Conservation (phyloP, 2,329 filamentous ascomycete species). For the Seiridium unicorne region DNA sequence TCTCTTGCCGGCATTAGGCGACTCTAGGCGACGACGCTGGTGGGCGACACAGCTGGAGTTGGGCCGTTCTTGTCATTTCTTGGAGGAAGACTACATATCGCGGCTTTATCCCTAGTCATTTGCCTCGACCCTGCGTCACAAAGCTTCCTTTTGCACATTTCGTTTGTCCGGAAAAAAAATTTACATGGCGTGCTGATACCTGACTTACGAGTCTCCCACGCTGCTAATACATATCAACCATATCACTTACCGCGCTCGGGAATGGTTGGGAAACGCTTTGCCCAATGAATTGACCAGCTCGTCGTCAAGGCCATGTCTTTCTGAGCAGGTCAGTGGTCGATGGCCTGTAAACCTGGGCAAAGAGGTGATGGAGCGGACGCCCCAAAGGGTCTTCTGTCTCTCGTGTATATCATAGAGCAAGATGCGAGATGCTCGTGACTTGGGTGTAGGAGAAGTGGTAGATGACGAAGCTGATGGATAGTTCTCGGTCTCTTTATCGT, state of each 20-base stretch:
- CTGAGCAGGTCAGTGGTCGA: background rate
- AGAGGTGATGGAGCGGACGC: background rate
- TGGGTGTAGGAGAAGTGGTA: background rate
- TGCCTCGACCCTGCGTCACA: background rate
- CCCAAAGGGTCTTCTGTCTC: background rate
- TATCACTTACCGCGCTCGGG: background rate
- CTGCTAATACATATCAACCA: background rate
- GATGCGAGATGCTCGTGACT: background rate
- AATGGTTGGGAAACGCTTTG: background rate
- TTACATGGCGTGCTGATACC: background rate
- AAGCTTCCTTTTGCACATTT: background rate
- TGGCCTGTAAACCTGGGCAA: background rate
- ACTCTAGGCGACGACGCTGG: background rate
- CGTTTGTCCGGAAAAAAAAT: background rate
- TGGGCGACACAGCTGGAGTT: background rate
- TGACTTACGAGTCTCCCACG: background rate
- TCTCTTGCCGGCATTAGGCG: background rate
- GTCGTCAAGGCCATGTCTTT: too few species aligned
- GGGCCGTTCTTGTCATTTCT: background rate
- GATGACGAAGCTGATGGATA: background rate
- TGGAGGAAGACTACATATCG: background rate
- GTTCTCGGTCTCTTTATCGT: too few species aligned
- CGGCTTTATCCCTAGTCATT: background rate
- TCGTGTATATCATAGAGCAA: slow-evolving; percentile 5
- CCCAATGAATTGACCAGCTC: too few species aligned